Base-by-base conservation (phyloP, 257 asterid species). In the Solanum bulbocastanum region DNA sequence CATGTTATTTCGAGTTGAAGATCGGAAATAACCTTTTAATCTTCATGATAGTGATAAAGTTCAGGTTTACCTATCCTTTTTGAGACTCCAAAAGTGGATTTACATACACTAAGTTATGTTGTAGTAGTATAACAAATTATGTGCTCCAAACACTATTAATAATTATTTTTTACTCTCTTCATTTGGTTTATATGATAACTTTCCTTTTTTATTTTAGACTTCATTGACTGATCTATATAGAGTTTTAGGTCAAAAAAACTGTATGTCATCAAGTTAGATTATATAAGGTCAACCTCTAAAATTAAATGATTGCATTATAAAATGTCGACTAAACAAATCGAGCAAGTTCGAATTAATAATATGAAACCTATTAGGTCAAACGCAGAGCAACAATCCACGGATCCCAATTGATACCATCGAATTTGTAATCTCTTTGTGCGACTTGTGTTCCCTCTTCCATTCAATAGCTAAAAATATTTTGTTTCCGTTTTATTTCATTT, bases 11-110 rank as follows among this genome's bases (percentile, higher is more conserved):
- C 4, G 4, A 65, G 0, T 65, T 6, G 35, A 11, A 8, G 3
- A 25, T 65, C 0, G 0, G 0, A 60, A 60, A 60, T 23, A 23
- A 8, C 1, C 0, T 60, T 22, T 60, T 60, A 23, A 20, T 8
- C 25, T 18, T 56, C 1, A 2, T 0, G 0, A 1, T 56, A 20
- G 5, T 56, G 66, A 52, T 6, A 18, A 52, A 18, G 0, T 52
- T 1, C 1, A 2, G 3, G n/a, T 6, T 52, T 2, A 52, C 0
- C n/a, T 52, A 52, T 18, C 3, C 4, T 6, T 16, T 52, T 52
- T 52, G 10, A 52, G 4, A 52, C 62, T 52, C 10, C n/a, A 6
- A 18, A 52, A 52, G 10, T 52, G n/a, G 9, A 52, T 18, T 52
- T 52, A 18, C n/a, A 18, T 18, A 60, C 13, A 10, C 27, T 60